Base-by-base conservation (phyloP, 2,329 filamentous ascomycete species). In the Colletotrichum lindemuthianum region DNA sequence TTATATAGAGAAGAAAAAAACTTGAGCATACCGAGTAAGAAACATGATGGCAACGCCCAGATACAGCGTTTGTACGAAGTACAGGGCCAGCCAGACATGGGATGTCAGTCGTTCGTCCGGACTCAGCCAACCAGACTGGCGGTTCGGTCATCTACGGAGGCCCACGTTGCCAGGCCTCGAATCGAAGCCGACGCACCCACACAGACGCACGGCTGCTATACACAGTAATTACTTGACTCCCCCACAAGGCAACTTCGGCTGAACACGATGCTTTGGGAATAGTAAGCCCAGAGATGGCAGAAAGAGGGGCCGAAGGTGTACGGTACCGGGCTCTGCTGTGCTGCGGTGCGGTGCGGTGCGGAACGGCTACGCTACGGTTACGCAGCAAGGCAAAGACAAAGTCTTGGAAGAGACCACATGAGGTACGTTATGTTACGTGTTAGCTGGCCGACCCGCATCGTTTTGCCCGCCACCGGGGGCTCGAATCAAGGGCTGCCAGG, bases 401-500 rank as follows among this genome's bases (percentile, higher is more conserved):
- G 24, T 24, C 24, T 36, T 50, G 45, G 13, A 16, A 58, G 40
- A 51, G 41, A 48, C 24, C 24, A 24, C 24, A 24, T 24, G 24
- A 24, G 24, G 24, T 24, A 24, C 24, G 24, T 24, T 3, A 24
- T 1, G 24, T 24, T 24, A 24, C 24, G 24, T 24, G 34, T 47
- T 48, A 57, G 24, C 32, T 13, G 12, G 24, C 45, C 49, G 58
- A 50, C 45, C 61, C 51, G 58, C 61, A 61, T 24, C 24, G 24
- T 24, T 24, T 24, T 24, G 39, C 13, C 47, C 40, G 44, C 47
- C 12, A 65, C 40, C 39, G 45, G 52, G 51, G 47, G 58, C 36
- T 57, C 58, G 47, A 65, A 63, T 63, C 58, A 65, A 52, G 37
- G 41, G 15, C 36, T 48, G 63, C 59, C 63, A 61, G 60, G 58